Conservation (phyloP, 768 basidiomycete species). For the Boletus rubroflammeus region DNA sequence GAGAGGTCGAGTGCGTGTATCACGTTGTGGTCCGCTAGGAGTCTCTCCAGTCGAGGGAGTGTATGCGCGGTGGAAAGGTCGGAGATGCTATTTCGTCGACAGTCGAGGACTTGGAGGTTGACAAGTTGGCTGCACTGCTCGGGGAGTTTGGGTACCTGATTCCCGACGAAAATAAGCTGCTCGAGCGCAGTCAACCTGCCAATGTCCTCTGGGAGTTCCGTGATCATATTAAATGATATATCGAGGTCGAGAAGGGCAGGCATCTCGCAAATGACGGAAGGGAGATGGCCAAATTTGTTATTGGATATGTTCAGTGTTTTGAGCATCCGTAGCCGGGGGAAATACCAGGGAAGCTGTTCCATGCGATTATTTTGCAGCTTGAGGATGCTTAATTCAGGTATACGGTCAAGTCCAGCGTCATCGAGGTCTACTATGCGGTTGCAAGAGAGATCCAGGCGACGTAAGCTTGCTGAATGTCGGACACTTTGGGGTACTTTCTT, state of each 20-base stretch:
- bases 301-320: slow-evolving; percentile 89
- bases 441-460: slow-evolving; percentile 82
- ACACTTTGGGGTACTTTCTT: slow-evolving; percentile 88
- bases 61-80: slow-evolving; percentile 68
- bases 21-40: slow-evolving; percentile 81
- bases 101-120: slow-evolving; percentile 71
- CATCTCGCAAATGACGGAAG: slow-evolving; percentile 71
- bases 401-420: slow-evolving; percentile 76
- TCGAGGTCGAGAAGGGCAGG: slow-evolving; percentile 79
- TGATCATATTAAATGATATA: slow-evolving; percentile 90
- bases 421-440: slow-evolving; percentile 90
- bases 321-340: slow-evolving; percentile 68
- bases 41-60: slow-evolving; percentile 62
- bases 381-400: slow-evolving; percentile 64
- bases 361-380: slow-evolving; percentile 90
- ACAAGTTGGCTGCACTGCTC: slow-evolving; percentile 51
- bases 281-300: slow-evolving; percentile 83
- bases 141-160: slow-evolving; percentile 73
- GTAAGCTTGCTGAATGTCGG: slow-evolving; percentile 66
- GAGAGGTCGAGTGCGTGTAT: slow-evolving; percentile 78
- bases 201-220: slow-evolving; percentile 76
- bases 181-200: slow-evolving; percentile 67
- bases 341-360: slow-evolving; percentile 81
- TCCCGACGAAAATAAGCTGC: slow-evolving; percentile 79
- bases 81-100: slow-evolving; percentile 76